Evolutionary conservation across 805 yeast genomes (phyloP).

Genomic region (Zygosaccharomyces pseudorouxii): DNA sequence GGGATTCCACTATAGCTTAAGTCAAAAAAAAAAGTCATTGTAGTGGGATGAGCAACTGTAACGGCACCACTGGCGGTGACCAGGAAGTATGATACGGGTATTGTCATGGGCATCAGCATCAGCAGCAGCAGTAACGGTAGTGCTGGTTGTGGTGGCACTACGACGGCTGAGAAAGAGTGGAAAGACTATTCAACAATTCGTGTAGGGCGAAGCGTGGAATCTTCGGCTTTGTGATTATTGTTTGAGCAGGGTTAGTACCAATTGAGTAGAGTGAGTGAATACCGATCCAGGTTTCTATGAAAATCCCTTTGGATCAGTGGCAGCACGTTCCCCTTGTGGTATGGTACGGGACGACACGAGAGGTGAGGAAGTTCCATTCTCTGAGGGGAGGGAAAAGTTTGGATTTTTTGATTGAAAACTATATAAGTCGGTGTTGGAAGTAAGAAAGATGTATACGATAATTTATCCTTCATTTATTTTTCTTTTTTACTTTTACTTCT

Average conservation of each 20-base stretch:
- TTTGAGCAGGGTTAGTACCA: not conserved
- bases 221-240: not conserved
- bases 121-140: not conserved
- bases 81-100: too few species aligned
- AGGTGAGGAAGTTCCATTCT: conserved; percentile 4
- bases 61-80: not conserved
- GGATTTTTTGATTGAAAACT: conserved; percentile 7
- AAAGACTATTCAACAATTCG: conserved; percentile 1
- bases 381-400: not conserved
- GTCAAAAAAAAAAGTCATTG: not conserved
- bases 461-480: conserved; percentile 1
- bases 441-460: not conserved
- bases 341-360: conserved; percentile 5
- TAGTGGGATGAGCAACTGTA: conserved; percentile 6
- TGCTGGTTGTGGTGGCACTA: not conserved
- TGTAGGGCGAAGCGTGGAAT: not conserved
- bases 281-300: not conserved
- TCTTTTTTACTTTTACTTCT: conserved; percentile 1
- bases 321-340: conserved; percentile 6
- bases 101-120: not conserved
- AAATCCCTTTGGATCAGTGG: not conserved
- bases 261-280: conserved; percentile 2
- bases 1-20: conserved; percentile 5
- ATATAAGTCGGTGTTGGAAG: conserved; percentile 10
- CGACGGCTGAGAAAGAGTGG: not conserved